These are phyloP conservation scores for Rhodotorula diobovata DNA, from an alignment of 768 basidiomycete genomes.

Conservation along the genomic window DNA sequence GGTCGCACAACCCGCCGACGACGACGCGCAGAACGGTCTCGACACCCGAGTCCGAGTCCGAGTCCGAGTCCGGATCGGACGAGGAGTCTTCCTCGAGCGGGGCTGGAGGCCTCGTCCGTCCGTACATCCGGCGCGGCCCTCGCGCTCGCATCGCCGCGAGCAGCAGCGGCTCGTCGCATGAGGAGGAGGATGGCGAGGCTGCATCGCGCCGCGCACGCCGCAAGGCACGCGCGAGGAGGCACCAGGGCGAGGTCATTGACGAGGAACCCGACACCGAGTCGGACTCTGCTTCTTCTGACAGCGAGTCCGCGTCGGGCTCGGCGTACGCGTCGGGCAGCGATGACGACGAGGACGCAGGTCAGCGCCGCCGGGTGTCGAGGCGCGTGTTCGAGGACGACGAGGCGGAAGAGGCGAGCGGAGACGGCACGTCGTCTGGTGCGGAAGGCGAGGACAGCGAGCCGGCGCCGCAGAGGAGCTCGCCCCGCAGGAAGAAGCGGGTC, in stretches of 20 bases:
- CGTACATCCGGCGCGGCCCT: no score
- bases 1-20: not conserved
- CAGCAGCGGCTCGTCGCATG: not conserved
- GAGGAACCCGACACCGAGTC: constrained; percentile 1
- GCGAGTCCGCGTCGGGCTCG: not conserved
- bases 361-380: not conserved
- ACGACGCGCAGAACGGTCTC: not conserved
- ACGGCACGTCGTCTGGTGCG: not conserved
- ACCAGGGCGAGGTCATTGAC: constrained; percentile 16
- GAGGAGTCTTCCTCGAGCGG: not conserved
- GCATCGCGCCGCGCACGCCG: not conserved
- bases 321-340: not conserved
- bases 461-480: no score
- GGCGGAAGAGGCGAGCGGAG: not conserved
- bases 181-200: not conserved
- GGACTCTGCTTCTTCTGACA: no score
- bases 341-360: not conserved
- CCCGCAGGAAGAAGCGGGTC: no score
- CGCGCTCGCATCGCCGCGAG: no score
- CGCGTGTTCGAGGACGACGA: not conserved
- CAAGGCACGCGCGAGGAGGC: not conserved
- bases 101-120: not conserved
- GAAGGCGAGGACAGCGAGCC: not conserved
- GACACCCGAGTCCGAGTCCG: not conserved
- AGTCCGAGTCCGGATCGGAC: not conserved